Conservation (phyloP, 108 stramenopile species). For the Cyclotella sp. region DNA sequence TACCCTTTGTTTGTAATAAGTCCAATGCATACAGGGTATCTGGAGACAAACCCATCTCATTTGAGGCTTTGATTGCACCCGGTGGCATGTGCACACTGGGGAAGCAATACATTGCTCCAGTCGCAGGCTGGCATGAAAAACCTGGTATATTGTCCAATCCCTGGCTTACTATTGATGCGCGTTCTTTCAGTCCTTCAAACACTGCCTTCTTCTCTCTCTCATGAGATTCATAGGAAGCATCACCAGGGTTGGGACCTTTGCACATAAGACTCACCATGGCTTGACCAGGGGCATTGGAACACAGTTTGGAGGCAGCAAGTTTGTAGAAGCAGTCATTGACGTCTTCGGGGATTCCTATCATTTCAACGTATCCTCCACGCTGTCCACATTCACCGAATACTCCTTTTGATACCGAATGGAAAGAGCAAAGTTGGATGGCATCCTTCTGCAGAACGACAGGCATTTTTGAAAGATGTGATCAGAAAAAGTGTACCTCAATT, state of each 20-base stretch:
- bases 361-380: constrained; percentile 96
- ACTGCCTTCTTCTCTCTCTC: constrained; percentile 68
- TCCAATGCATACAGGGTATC: constrained; percentile 95
- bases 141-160: constrained; percentile 92
- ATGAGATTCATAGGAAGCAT: constrained; percentile 72
- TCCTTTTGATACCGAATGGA: constrained; percentile 96
- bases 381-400: constrained; percentile 97
- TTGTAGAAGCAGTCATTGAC: constrained; percentile 94
- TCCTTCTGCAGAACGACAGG: constrained; percentile 25
- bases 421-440: constrained; percentile 89
- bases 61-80: constrained; percentile 79
- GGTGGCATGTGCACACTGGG: constrained; percentile 86
- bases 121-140: constrained; percentile 89
- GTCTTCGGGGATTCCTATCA: constrained; percentile 79
- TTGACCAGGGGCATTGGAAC: constrained; percentile 91
- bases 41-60: constrained; percentile 71
- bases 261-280: constrained; percentile 95
- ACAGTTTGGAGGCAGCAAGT: constrained; percentile 86
- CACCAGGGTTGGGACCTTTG: constrained; percentile 75
- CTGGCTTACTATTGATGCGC: constrained; percentile 76
- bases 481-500: not conserved
- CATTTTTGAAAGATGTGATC: not conserved
- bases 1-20: constrained; percentile 90
- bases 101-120: constrained; percentile 98
- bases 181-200: constrained; percentile 70